Base-by-base conservation (phyloP, 768 basidiomycete genomes). In the Mycena indigotica region DNA sequence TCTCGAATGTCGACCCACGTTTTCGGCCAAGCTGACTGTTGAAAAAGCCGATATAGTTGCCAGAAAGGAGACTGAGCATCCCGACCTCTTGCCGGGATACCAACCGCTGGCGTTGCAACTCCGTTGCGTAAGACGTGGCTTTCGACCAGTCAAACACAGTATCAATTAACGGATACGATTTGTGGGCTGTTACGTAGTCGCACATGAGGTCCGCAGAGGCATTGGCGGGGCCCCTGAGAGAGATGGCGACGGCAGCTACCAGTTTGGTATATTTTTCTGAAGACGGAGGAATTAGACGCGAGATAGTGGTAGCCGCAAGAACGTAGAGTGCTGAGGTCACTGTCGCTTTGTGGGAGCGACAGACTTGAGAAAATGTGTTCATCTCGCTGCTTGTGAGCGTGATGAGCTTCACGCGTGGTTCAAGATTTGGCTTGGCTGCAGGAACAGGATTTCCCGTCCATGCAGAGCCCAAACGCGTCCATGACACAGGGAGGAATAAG, bases 1-100 rank as follows among this genome's bases (percentile, higher is more conserved):
- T 44, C 41, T 44, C 41, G 15, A 44, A 44, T 23, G 41, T 16
- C 8, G 15, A 15, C 5, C 57, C 57, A 39, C 78, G 67, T 61
- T 76, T 77, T 61, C 65, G 65, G n/a, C 73, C 75, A 16, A 75
- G 57, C 63, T 66, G 67, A 1, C 70, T 71, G 6, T 52, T 60
- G 48, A 73, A 66, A 61, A 61, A 78, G 3, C 55, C 61, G 23
- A 63, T 65, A 55, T 72, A 69, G 50, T 70, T 65, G 24, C 74
- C 71, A 54, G 66, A 69, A 16, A 79, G 62, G 53, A 66, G 72
- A 46, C 65, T 68, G 45, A 79, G 61, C 63, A 74, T 62, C 21
- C 77, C 77, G 19, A 77, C 50, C 15, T 62, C 49, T 41, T 71
- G 59, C n/a, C 60, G 57, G 5, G 67, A 65, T 15, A 59, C 54